Evolutionary conservation across 2,329 filamentous ascomycete species (phyloP).

Genomic region (Aspergillus puulaauensis): DNA sequence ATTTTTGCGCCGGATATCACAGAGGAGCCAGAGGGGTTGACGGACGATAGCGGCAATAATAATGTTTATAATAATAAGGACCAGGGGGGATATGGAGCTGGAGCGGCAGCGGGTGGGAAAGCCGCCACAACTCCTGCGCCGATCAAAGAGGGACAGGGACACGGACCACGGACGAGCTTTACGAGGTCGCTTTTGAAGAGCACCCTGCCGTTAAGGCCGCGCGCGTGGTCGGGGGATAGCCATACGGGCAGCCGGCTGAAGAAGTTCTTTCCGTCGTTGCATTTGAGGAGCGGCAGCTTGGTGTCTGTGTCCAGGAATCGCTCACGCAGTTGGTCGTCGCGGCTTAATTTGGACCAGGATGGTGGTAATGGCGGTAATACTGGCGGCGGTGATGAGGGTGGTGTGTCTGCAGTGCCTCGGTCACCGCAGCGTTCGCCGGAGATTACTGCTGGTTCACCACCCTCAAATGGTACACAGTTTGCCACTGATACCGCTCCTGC

Average conservation of each 20-base stretch:
- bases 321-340: slow-evolving; percentile 27
- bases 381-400: neutral
- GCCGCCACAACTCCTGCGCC: neutral
- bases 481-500: slow-evolving; percentile 1
- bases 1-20: slow-evolving; percentile 32
- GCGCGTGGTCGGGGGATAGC: slow-evolving; percentile 37
- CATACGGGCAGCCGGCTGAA: slow-evolving; percentile 26
- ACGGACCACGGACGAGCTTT: slow-evolving; percentile 28
- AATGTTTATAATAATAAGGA: neutral
- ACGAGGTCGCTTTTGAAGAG: slow-evolving; percentile 36
- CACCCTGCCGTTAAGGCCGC: slow-evolving; percentile 32
- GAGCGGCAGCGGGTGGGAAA: neutral
- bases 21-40: slow-evolving; percentile 31
- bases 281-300: slow-evolving; percentile 27
- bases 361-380: neutral
- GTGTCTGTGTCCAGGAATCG: slow-evolving; percentile 16
- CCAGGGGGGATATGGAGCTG: slow-evolving; percentile 1
- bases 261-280: slow-evolving; percentile 35
- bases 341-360: slow-evolving; percentile 20
- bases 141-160: neutral
- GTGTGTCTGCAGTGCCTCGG: slow-evolving; percentile 5
- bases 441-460: slow-evolving; percentile 16
- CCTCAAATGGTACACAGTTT: neutral
- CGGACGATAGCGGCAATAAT: neutral
- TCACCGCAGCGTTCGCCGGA: slow-evolving; percentile 8